phyloP scores from a whole-genome alignment of 352 stramenopile genomes.

The Peronospora destructor region DNA sequence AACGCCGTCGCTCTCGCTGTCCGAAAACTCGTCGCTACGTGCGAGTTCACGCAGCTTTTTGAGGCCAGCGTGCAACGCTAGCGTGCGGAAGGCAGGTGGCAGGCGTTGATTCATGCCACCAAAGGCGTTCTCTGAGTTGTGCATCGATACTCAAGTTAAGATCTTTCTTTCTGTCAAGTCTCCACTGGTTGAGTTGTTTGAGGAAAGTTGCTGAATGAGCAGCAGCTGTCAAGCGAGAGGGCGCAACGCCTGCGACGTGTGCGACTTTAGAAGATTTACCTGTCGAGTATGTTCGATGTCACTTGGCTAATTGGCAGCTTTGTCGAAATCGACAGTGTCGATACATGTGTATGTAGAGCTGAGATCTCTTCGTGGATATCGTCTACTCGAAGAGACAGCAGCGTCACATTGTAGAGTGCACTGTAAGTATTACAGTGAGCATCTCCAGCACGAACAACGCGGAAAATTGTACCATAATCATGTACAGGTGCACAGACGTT shows the following conservation, averaged over 20 bases:
- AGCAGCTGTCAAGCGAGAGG: background rate
- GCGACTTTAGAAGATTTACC: slow-evolving; percentile 28
- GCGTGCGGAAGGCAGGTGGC: slow-evolving; percentile 49
- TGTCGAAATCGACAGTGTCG: no score
- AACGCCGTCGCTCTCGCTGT: slow-evolving; percentile 73
- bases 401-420: no score
- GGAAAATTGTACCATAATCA: no score
- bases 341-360: no score
- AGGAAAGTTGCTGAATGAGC: slow-evolving; percentile 29
- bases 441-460: no score
- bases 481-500: no score
- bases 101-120: slow-evolving; percentile 42
- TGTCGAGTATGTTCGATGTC: slow-evolving; percentile 4
- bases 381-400: no score
- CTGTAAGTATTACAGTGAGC: no score
- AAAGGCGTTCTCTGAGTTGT: slow-evolving; percentile 36
- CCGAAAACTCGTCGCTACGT: slow-evolving; percentile 73
- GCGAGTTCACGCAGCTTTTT: slow-evolving; percentile 64
- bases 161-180: slow-evolving; percentile 1
- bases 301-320: no score
- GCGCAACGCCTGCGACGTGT: slow-evolving; percentile 16
- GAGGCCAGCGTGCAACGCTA: slow-evolving; percentile 45
- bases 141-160: slow-evolving; percentile 42
- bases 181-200: slow-evolving; percentile 11
- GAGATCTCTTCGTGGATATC: no score